Conservation (phyloP, 768 basidiomycete genomes). For the Sistotremastrum suecicum region DNA sequence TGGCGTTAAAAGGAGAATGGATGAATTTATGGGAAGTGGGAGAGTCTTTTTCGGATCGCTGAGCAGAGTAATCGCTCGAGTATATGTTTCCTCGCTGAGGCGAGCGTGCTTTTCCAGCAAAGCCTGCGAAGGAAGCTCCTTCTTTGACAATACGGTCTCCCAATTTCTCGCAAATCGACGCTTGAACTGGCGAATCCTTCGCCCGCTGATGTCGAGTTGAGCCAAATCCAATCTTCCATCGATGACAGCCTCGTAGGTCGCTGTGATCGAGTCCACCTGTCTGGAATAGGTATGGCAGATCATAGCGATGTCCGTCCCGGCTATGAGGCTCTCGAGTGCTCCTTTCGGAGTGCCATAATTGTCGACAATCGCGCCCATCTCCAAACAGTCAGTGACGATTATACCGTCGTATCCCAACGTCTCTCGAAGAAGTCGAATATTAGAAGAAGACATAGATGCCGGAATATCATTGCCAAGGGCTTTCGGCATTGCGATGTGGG, state of each 20-base stretch:
- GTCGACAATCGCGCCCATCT: slow-evolving; percentile 59
- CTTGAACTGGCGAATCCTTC: slow-evolving; percentile 37
- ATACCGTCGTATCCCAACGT: slow-evolving; percentile 42
- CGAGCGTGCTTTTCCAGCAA: slow-evolving; percentile 13
- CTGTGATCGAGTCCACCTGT: slow-evolving; percentile 40
- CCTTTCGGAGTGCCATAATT: slow-evolving; percentile 35
- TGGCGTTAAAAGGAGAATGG: slow-evolving; percentile 40
- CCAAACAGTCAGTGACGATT: slow-evolving; percentile 60
- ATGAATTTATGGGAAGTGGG: slow-evolving; percentile 18
- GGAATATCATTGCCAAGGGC: slow-evolving; percentile 42
- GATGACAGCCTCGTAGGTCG: slow-evolving; percentile 35
- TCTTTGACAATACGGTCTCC: slow-evolving; percentile 25
- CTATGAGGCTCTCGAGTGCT: slow-evolving; percentile 39
- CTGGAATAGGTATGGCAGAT: slow-evolving; percentile 47
- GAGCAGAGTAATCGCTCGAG: slow-evolving; percentile 30
- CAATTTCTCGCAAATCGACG: slow-evolving; percentile 32
- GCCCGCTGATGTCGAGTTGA: slow-evolving; percentile 26
- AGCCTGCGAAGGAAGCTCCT: neutral
- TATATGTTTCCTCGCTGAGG: slow-evolving; percentile 36
- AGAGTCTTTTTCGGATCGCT: slow-evolving; percentile 23
- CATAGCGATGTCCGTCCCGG: slow-evolving; percentile 65
- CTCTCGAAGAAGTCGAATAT: slow-evolving; percentile 35
- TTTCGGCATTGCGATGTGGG: slow-evolving; percentile 55
- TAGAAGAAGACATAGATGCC: slow-evolving; percentile 44
- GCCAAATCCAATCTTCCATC: slow-evolving; percentile 18